Evolutionary conservation across 306 rosid genomes (phyloP).

Genomic region (Mimosa pudica): DNA sequence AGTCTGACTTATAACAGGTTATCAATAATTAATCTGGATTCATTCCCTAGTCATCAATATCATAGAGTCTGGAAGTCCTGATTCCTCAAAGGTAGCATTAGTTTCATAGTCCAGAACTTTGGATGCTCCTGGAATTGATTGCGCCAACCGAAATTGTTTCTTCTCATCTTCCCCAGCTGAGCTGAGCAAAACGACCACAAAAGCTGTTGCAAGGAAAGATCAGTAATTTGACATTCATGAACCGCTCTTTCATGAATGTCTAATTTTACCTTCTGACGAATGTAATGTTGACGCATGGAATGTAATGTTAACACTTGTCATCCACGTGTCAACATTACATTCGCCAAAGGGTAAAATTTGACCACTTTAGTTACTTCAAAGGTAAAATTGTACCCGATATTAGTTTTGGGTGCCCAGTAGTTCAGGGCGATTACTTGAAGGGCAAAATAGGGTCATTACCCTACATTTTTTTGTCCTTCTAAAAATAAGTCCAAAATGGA

Average conservation of each 20-base stretch:
- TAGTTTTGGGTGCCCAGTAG: too few relatives aligned
- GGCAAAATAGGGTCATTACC: too few relatives aligned
- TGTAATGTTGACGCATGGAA: too few relatives aligned
- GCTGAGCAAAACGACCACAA: conserved; percentile 85
- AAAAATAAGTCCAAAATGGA: too few relatives aligned
- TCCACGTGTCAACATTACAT: too few relatives aligned
- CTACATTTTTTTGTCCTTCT: too few relatives aligned
- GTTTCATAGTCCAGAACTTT: conserved; percentile 64
- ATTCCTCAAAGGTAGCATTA: conserved; percentile 64
- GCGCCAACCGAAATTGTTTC: conserved; percentile 69
- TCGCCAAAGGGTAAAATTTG: too few relatives aligned
- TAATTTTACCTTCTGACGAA: not conserved
- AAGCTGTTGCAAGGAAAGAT: conserved; percentile 60
- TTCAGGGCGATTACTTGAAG: too few relatives aligned
- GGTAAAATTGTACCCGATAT: too few relatives aligned
- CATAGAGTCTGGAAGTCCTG: conserved; percentile 95
- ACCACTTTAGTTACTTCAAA: too few relatives aligned
- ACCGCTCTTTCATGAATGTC: not conserved
- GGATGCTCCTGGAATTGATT: conserved; percentile 89
- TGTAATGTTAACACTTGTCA: too few relatives aligned
- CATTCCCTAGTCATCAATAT: conserved; percentile 91
- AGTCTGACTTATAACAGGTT: conserved; percentile 24
- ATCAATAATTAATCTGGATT: conserved; percentile 36
- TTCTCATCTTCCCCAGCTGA: conserved; percentile 67
- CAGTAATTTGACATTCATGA: too few relatives aligned